A percentile compares a stretch with the other conserved stretches of the same genome.
Conservation (phyloP, 805 yeast genomes). For the Torulaspora gathmanii region DNA sequence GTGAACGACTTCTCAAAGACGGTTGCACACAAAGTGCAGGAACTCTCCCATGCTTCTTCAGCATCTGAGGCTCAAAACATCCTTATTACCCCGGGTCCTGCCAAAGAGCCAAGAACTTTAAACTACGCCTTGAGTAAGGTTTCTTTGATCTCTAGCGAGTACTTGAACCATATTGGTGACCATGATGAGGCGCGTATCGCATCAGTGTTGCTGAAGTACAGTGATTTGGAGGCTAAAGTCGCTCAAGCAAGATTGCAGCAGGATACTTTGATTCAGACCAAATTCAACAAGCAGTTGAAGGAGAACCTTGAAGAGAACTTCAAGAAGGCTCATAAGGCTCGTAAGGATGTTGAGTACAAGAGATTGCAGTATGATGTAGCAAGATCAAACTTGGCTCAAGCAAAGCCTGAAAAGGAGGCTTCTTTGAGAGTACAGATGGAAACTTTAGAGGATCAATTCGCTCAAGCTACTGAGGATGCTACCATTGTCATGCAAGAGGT, state of each 20-base stretch:
- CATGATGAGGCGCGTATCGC: constrained; percentile 50
- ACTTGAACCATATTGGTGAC: constrained; percentile 32
- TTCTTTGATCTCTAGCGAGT: constrained; percentile 44
- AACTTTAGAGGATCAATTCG: constrained; percentile 82
- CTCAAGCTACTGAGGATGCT: constrained; percentile 84
- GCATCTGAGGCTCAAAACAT: constrained; percentile 83
- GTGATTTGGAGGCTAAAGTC: constrained; percentile 64
- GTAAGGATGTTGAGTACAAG: constrained; percentile 70
- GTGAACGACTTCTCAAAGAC: constrained; percentile 65
- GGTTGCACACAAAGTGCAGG: constrained; percentile 58
- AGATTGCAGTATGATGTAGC: constrained; percentile 78
- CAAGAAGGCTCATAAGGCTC: constrained; percentile 59
- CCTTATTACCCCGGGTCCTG: constrained; percentile 44
- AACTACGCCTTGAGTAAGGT: constrained; percentile 80
- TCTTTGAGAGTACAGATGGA: constrained; percentile 73
- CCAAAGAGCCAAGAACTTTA: constrained; percentile 64
- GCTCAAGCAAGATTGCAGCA: constrained; percentile 82
- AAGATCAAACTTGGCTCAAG: constrained; percentile 48
- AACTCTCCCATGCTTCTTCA: constrained; percentile 64
- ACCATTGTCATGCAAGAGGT: constrained; percentile 78
- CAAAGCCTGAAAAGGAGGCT: constrained; percentile 63
- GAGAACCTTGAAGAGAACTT: constrained; percentile 59
- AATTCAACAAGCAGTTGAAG: constrained; percentile 63
- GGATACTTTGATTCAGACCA: constrained; percentile 64
- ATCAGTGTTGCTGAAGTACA: constrained; percentile 59